Conservation (phyloP, 2,329 filamentous ascomycete species). For the Diaporthe destruens region DNA sequence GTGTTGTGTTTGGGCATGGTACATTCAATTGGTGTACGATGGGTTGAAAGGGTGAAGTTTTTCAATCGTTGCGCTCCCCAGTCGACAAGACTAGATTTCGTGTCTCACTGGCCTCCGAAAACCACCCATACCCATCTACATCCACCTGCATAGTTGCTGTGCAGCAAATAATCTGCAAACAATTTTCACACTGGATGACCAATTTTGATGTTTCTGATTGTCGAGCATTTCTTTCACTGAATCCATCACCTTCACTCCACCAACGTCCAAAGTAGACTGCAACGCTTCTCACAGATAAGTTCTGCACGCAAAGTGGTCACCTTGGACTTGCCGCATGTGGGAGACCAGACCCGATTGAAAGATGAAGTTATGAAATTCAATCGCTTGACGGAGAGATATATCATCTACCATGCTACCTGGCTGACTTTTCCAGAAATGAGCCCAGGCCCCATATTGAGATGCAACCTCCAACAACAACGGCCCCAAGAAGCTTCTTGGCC, state of each 20-base stretch:
- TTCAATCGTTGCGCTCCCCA: slow-evolving; percentile 1
- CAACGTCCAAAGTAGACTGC: neutral
- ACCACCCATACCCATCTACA: neutral
- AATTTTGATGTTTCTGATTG: neutral
- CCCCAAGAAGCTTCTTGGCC: slow-evolving; percentile 74
- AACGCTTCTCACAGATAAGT: neutral
- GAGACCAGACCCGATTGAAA: too few relatives aligned
- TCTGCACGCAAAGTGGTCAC: too few relatives aligned
- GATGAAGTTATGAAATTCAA: neutral
- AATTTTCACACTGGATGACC: neutral
- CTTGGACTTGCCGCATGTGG: too few relatives aligned
- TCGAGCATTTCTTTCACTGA: neutral
- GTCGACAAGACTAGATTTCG: neutral
- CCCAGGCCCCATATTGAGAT: slow-evolving; percentile 70
- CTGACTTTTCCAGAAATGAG: slow-evolving; percentile 61
- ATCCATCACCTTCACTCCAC: neutral
- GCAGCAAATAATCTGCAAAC: neutral
- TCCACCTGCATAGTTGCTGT: neutral
- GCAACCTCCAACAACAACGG: slow-evolving; percentile 72
- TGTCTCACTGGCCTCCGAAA: neutral
- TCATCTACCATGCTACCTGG: neutral
- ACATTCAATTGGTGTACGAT: neutral
- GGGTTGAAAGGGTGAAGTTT: slow-evolving; percentile 28
- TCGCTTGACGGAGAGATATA: neutral
- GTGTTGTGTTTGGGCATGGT: slow-evolving; percentile 18